These are phyloP conservation scores for Pseudozyma sp. DNA, from an alignment of 1,284 basidiomycete genomes.

Conservation along the genomic window DNA sequence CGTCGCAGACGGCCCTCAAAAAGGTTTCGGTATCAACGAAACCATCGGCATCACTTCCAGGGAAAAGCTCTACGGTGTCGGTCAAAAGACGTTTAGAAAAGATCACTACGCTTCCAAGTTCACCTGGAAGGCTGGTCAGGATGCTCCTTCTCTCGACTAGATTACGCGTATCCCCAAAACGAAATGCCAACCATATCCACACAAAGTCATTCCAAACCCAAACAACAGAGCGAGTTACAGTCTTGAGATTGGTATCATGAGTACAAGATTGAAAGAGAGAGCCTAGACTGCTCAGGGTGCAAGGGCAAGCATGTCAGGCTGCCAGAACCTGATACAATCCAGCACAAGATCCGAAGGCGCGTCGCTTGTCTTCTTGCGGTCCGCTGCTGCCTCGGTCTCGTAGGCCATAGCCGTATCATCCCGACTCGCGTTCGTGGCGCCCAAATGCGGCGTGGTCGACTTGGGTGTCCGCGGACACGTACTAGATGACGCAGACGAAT, in stretches of 20 bases:
- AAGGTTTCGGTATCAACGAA: slow-evolving; percentile 51
- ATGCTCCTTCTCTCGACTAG: slow-evolving; percentile 45
- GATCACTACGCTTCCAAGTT: slow-evolving; percentile 63
- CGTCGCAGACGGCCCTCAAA: slow-evolving; percentile 17
- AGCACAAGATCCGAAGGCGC: slow-evolving; percentile 29
- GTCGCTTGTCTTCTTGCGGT: slow-evolving; percentile 1
- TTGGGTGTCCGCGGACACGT: slow-evolving; percentile 15
- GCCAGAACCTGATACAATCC: slow-evolving; percentile 38
- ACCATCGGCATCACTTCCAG: slow-evolving; percentile 54
- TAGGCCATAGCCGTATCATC: not conserved
- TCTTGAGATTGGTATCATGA: not conserved
- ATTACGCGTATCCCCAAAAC: too few species aligned
- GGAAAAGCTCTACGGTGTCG: slow-evolving; percentile 63
- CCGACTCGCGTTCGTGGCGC: not conserved
- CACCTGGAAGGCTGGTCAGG: slow-evolving; percentile 61
- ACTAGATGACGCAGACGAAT: not conserved
- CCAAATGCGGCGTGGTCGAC: slow-evolving; percentile 12
- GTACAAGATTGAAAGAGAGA: not conserved
- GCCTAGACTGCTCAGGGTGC: not conserved
- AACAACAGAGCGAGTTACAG: too few species aligned
- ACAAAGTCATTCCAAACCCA: not conserved
- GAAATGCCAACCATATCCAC: not conserved
- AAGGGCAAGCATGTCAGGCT: slow-evolving; percentile 18
- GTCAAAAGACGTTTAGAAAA: slow-evolving; percentile 52
- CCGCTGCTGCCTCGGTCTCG: not conserved